phyloP scores from a whole-genome alignment of 1,139 yeast genomes.

The Pichia sp. region DNA sequence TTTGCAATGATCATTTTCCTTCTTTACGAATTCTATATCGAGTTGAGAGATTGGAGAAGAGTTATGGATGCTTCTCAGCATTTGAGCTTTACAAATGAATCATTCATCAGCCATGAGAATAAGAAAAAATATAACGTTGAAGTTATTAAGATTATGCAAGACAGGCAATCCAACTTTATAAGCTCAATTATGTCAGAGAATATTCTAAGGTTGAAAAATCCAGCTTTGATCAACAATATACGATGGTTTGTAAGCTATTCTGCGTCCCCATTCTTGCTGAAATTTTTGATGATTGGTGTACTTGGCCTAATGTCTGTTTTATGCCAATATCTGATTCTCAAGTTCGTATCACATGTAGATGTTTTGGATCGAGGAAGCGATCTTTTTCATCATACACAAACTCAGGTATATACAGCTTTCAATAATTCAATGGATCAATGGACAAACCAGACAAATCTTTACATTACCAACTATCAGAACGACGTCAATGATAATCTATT shows the following conservation, averaged over 20 bases:
- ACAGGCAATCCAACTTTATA: slow-evolving; percentile 23
- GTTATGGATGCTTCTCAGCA: slow-evolving; percentile 26
- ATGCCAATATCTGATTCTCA: slow-evolving; percentile 39
- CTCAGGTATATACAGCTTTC: slow-evolving; percentile 14
- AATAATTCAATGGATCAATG: slow-evolving; percentile 30
- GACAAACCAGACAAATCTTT: slow-evolving; percentile 45
- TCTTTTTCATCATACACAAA: slow-evolving; percentile 13
- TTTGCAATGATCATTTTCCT: slow-evolving; percentile 31
- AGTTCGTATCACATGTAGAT: slow-evolving; percentile 9
- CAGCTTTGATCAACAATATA: slow-evolving; percentile 19
- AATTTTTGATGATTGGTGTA: slow-evolving; percentile 39
- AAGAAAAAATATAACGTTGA: slow-evolving; percentile 18
- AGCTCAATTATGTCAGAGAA: slow-evolving; percentile 12
- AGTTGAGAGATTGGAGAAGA: slow-evolving; percentile 45
- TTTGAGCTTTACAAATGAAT: slow-evolving; percentile 13
- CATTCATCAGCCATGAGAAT: slow-evolving; percentile 4
- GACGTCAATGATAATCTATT: slow-evolving; percentile 56
- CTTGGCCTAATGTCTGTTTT: slow-evolving; percentile 42
- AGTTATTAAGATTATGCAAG: slow-evolving; percentile 21
- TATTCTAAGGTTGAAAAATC: slow-evolving; percentile 8
- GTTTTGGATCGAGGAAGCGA: background rate
- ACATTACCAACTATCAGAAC: slow-evolving; percentile 36
- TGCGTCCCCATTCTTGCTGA: slow-evolving; percentile 40
- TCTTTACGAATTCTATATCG: slow-evolving; percentile 37
- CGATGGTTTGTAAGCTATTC: slow-evolving; percentile 46